Evolutionary conservation across 805 yeast genomes (phyloP).

Genomic region (Starmerella scarabaei): DNA sequence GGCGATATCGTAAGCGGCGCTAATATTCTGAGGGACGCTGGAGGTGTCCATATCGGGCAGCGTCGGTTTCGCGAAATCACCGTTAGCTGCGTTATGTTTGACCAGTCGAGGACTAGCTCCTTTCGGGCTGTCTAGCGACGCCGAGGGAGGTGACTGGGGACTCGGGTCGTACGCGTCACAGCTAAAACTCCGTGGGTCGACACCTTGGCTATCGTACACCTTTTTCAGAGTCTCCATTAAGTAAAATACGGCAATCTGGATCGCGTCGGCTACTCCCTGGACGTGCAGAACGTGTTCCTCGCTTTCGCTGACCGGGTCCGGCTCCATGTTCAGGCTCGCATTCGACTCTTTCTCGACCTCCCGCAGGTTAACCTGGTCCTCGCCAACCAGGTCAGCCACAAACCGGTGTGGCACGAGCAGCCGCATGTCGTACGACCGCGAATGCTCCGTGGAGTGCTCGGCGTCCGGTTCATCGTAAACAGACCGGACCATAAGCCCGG

Average conservation of each 20-base stretch:
- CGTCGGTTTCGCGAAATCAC: not conserved
- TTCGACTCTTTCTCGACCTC: constrained; percentile 77
- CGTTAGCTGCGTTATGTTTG: too few species aligned
- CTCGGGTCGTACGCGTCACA: not conserved
- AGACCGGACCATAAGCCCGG: constrained; percentile 57
- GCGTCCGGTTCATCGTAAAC: constrained; percentile 51
- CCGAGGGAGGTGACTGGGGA: not conserved
- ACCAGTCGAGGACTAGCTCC: too few species aligned
- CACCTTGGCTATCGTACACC: not conserved
- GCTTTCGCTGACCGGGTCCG: constrained; percentile 55
- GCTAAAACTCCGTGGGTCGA: not conserved
- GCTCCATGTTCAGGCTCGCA: constrained; percentile 62
- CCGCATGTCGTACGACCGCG: constrained; percentile 44
- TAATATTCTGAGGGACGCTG: constrained; percentile 8
- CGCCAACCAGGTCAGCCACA: constrained; percentile 73
- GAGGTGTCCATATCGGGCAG: constrained; percentile 4
- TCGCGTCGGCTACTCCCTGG: constrained; percentile 73
- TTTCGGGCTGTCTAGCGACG: not conserved
- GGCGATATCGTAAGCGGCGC: constrained; percentile 22
- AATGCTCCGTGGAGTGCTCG: constrained; percentile 43
- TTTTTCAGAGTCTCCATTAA: constrained; percentile 43
- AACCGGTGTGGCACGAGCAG: constrained; percentile 63
- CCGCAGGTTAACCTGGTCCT: constrained; percentile 56
- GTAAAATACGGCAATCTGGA: constrained; percentile 70
- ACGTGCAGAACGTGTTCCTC: constrained; percentile 64